Percentiles rank a stretch among this genome's conserved stretches.
Conservation (phyloP, 306 rosid species). For the Ceratonia siliqua region DNA sequence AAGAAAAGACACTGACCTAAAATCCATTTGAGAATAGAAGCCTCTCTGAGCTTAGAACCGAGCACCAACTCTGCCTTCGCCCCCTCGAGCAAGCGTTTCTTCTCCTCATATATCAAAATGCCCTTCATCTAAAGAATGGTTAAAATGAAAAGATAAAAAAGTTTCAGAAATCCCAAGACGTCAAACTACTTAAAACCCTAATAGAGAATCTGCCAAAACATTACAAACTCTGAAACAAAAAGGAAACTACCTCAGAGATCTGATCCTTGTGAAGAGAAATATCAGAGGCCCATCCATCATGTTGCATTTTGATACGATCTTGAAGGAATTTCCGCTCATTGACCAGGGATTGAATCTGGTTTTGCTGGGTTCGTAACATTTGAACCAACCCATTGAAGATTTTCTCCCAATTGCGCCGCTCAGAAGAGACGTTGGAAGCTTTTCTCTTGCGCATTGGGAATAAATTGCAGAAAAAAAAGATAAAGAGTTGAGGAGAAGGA, state of each 20-base stretch:
- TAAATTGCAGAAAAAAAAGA: conserved; percentile 7
- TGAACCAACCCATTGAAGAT: conserved; percentile 50
- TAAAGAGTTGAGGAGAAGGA: not conserved
- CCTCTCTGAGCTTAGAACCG: conserved; percentile 58
- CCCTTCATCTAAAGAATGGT: conserved; percentile 49
- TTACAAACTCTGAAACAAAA: not conserved
- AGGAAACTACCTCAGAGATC: conserved; percentile 56
- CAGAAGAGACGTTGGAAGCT: conserved; percentile 33
- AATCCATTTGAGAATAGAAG: conserved; percentile 39
- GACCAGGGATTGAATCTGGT: conserved; percentile 61
- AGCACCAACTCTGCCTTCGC: conserved; percentile 50
- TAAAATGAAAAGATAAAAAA: not conserved
- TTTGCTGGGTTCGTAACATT: conserved; percentile 56
- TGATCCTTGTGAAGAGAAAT: conserved; percentile 44
- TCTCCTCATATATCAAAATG: conserved; percentile 46
- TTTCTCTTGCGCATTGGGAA: conserved; percentile 43
- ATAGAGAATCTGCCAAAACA: not conserved
- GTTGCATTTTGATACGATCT: conserved; percentile 55
- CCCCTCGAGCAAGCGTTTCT: conserved; percentile 44
- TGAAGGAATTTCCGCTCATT: conserved; percentile 51
- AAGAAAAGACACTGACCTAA: conserved; percentile 54
- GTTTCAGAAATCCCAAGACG: not conserved
- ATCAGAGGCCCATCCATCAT: conserved; percentile 60
- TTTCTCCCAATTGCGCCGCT: conserved; percentile 59
- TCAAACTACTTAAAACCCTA: conserved; percentile 30